Base-by-base conservation (phyloP, 345 rosid genomes). In the Rhodamnia argentea region DNA sequence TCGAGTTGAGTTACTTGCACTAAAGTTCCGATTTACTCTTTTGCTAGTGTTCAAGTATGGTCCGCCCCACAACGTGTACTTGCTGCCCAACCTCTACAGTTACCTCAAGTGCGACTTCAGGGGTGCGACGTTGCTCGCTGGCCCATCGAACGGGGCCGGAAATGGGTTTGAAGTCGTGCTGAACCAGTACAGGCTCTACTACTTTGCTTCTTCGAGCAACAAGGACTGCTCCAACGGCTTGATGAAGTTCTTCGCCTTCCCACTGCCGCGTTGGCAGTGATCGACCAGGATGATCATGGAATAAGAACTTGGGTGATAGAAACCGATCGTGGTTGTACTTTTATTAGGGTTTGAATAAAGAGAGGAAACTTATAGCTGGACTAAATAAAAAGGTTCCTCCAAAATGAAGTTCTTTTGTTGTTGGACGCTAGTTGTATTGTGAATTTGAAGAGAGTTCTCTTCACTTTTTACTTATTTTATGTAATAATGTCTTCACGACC, bases 41-140 rank as follows among this genome's bases (percentile, higher is more conserved):
- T 82, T 82, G 40, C 16, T 85, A 88, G 90, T 88, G 57, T 88
- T 88, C 90, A 89, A 87, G 70, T 89, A 85, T 10, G 87, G 78
- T 37, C 60, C 87, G 51, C 90, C 86, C 18, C 84, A 85, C 55
- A 83, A 83, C 23, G 86, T 90, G 56, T 86, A 86, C 87, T 52
- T 83, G 87, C 76, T 88, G 81, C 88, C 91, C 27, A 81, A 85
- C 58, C 74, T 85, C 12, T 54, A 50, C 23, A 88, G 89, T 47
- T 90, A 59, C 83, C 10, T 86, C 42, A 78, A 26, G 23, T 86
- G 91, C 56, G 87, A 88, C 64, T 88, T 88, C 87, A 85, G 44
- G 32, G 55, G 75, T 10, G 87, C 88, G 5, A 85, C 64, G 82
- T 82, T 85, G 56, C 64, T 90, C 7, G 91, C 87, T 32, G 58